phyloP scores from a whole-genome alignment of 2,329 filamentous ascomycete genomes.

The Seiridium unicorne region DNA sequence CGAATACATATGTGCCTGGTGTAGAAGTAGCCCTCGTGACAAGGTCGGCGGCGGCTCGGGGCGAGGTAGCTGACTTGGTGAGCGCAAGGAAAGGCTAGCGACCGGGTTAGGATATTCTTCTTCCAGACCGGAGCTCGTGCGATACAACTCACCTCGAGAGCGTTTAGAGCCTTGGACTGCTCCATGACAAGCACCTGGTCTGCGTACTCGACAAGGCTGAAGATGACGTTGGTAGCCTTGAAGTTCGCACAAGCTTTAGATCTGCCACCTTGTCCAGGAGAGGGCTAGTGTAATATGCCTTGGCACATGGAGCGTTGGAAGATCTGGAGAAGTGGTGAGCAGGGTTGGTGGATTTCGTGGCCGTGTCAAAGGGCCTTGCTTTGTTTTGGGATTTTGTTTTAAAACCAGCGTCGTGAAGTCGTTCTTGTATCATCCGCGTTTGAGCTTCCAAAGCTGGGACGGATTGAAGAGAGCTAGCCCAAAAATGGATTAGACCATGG shows the following conservation, averaged over 20 bases:
- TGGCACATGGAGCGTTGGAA: not conserved
- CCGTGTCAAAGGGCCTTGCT: constrained; percentile 7
- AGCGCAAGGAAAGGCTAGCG: constrained; percentile 83
- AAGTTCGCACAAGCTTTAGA: constrained; percentile 6
- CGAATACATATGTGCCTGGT: constrained; percentile 87
- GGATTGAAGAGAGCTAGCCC: not conserved
- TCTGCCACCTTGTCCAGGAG: constrained; percentile 7
- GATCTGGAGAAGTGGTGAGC: not conserved
- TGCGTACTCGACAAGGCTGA: not conserved
- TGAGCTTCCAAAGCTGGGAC: constrained; percentile 17
- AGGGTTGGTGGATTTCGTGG: not conserved
- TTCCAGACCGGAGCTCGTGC: not conserved
- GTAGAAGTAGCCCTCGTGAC: constrained; percentile 86
- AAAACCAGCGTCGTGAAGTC: constrained; percentile 8
- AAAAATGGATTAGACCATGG: not conserved
- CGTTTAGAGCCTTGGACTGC: constrained; percentile 66
- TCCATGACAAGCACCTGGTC: constrained; percentile 55
- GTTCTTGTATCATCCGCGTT: constrained; percentile 24
- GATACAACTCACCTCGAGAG: constrained; percentile 51
- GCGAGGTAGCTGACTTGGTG: constrained; percentile 79
- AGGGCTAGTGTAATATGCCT: not conserved
- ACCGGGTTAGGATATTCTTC: too few relatives aligned
- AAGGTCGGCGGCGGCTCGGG: constrained; percentile 81
- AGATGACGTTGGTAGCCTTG: constrained; percentile 12
- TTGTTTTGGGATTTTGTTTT: constrained; percentile 9